These are phyloP conservation scores for Carex myosuroides DNA, from an alignment of 176 grass and related monocot genomes.

Conservation along the genomic window DNA sequence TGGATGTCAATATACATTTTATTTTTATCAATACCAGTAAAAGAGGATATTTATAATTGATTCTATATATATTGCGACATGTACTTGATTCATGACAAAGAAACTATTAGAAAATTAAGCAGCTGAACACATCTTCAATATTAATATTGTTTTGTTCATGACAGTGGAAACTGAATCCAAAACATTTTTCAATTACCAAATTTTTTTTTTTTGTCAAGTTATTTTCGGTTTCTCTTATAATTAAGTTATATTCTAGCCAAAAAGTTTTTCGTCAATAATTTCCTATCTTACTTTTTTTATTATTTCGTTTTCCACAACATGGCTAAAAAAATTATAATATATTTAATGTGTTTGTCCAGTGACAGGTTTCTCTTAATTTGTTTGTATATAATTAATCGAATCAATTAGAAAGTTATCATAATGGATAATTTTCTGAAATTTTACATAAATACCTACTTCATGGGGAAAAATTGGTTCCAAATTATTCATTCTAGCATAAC, in stretches of 20 bases:
- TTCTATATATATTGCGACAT: neutral
- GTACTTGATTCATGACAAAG: neutral
- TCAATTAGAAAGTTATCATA: neutral
- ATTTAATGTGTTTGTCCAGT: neutral
- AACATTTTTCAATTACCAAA: neutral
- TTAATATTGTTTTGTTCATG: neutral
- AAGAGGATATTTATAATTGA: neutral
- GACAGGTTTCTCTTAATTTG: neutral
- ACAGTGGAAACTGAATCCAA: neutral
- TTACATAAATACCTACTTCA: neutral
- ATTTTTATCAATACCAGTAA: neutral
- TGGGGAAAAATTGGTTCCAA: neutral
- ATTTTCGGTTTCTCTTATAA: neutral
- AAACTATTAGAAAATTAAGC: neutral
- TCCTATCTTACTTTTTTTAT: neutral
- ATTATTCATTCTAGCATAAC: neutral
- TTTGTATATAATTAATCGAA: neutral
- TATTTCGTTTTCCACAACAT: neutral
- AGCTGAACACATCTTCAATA: neutral
- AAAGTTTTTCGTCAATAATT: neutral
- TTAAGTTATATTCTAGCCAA: neutral
- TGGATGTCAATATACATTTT: neutral
- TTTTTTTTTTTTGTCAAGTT: neutral
- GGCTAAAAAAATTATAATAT: neutral
- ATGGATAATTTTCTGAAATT: neutral